A percentile compares a stretch with the other conserved stretches of the same genome.
phyloP scores from a whole-genome alignment of 805 yeast genomes.

The Tetrapisispora phaffii region DNA sequence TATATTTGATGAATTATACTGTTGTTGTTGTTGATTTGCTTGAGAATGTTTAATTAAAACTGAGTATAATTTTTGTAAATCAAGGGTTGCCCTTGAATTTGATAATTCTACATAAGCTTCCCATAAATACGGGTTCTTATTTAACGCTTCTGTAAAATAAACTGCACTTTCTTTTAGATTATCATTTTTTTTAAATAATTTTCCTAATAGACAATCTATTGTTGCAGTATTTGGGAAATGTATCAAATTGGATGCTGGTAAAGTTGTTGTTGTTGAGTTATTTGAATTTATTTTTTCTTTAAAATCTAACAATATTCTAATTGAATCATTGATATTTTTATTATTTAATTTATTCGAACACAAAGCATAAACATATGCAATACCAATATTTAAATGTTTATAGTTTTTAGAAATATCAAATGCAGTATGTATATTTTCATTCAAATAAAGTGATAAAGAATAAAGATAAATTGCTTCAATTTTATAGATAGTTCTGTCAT shows the following conservation, averaged over 20 bases:
- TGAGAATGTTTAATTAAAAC: conserved; percentile 4
- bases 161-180: conserved; percentile 56
- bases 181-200: conserved; percentile 47
- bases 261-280: background rate
- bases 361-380: conserved; percentile 64
- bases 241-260: conserved; percentile 5
- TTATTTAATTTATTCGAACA: conserved; percentile 32
- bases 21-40: background rate
- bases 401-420: conserved; percentile 20
- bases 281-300: background rate
- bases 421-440: conserved; percentile 52
- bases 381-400: conserved; percentile 52
- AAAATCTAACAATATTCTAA: conserved; percentile 4
- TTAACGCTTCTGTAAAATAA: conserved; percentile 59
- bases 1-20: background rate
- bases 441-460: conserved; percentile 55
- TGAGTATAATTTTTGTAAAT: conserved; percentile 21
- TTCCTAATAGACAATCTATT: conserved; percentile 59
- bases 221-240: conserved; percentile 60
- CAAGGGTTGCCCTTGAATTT: conserved; percentile 58
- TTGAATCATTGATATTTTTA: conserved; percentile 10
- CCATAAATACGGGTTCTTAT: conserved; percentile 70
- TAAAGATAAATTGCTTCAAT: conserved; percentile 58
- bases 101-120: conserved; percentile 77
- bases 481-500: conserved; percentile 28